Evolutionary conservation across 805 yeast species (phyloP).

Genomic region (Suhomyces sp.): DNA sequence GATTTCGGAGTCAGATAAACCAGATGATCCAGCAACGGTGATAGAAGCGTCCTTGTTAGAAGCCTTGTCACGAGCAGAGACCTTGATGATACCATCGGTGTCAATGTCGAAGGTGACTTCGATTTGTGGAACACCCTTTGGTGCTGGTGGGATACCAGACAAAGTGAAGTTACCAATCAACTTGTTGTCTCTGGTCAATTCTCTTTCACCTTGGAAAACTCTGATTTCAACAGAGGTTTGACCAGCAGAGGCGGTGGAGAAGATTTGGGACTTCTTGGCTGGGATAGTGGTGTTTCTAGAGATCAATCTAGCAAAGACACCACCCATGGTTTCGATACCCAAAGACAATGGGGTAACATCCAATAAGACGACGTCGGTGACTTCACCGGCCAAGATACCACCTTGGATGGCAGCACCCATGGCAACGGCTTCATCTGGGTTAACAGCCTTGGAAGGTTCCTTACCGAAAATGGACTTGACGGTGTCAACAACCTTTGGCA

Average conservation of each 20-base stretch:
- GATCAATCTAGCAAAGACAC: conserved; percentile 90
- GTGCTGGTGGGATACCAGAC: conserved; percentile 93
- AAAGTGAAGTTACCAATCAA: conserved; percentile 95
- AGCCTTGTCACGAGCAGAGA: conserved; percentile 89
- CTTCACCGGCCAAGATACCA: conserved; percentile 93
- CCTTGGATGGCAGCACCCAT: conserved; percentile 98
- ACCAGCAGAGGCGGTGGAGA: conserved; percentile 38
- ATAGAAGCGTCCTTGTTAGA: conserved; percentile 91
- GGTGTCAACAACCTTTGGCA: conserved; percentile 82
- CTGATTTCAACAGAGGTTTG: conserved; percentile 57
- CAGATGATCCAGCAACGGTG: conserved; percentile 95
- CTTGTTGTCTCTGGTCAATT: conserved; percentile 95
- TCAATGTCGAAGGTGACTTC: conserved; percentile 95
- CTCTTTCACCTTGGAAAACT: conserved; percentile 99
- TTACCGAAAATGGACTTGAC: conserved; percentile 75
- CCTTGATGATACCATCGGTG: conserved; percentile 97
- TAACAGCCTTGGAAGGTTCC: conserved; percentile 86
- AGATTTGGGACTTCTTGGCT: conserved; percentile 92
- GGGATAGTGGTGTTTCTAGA: conserved; percentile 95
- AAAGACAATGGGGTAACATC: conserved; percentile 88
- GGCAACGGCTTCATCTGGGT: conserved; percentile 94
- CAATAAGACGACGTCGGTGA: conserved; percentile 82
- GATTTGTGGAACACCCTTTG: conserved; percentile 92
- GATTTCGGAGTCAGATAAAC: conserved; percentile 84
- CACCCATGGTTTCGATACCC: conserved; percentile 98